These are phyloP conservation scores for Ilyonectria destructans DNA, from an alignment of 2,329 filamentous ascomycete species.

Conservation along the genomic window DNA sequence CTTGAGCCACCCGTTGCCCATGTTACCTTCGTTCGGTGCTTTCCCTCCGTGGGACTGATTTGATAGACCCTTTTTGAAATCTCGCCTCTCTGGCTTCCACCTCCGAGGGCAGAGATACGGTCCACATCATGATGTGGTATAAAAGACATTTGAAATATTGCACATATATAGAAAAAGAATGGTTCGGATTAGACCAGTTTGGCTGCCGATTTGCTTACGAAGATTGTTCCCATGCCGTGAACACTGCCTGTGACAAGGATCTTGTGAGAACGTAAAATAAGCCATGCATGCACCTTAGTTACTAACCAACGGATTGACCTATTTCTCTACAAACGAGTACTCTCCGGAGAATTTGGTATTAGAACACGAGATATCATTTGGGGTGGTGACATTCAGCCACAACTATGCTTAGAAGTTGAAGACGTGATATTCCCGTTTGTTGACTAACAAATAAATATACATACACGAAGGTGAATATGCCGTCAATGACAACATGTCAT, in stretches of 20 bases:
- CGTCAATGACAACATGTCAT: not conserved
- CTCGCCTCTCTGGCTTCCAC: not conserved
- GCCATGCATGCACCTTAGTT: not conserved
- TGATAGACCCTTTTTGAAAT: slow-evolving; percentile 33
- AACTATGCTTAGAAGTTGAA: not conserved
- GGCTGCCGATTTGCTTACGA: not conserved
- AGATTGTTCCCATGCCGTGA: not conserved
- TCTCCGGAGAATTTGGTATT: not conserved
- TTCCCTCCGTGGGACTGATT: slow-evolving; percentile 26
- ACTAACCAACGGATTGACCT: not conserved
- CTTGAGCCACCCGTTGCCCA: slow-evolving; percentile 4
- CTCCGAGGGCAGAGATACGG: not conserved
- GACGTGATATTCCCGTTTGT: not conserved
- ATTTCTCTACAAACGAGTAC: not conserved
- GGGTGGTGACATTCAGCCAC: not conserved
- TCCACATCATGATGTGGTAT: not conserved
- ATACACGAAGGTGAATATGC: not conserved
- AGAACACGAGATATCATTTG: not conserved
- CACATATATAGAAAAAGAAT: slow-evolving; percentile 3
- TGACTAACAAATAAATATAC: not conserved
- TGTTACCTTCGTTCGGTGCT: slow-evolving; percentile 41
- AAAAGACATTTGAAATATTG: not conserved
- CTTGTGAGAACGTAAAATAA: not conserved
- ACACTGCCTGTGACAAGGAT: not conserved
- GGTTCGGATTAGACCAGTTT: not conserved